Conservation (phyloP, 805 yeast species). For the Kodamaea kakaduensis region DNA sequence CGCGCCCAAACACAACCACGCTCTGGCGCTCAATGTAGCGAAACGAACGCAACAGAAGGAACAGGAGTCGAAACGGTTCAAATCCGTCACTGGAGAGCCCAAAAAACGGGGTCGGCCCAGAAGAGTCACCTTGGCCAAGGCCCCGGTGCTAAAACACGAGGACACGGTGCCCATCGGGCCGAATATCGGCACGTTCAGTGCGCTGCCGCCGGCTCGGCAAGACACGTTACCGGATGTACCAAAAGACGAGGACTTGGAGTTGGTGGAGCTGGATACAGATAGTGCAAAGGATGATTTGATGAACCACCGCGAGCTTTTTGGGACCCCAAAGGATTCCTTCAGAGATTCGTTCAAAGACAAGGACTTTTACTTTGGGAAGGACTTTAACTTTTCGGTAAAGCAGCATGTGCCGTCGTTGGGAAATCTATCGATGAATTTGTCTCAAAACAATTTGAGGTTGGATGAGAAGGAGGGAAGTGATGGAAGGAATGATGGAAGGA, state of each 20-base stretch:
- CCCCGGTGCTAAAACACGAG: conserved; percentile 28
- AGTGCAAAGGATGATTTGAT: conserved; percentile 28
- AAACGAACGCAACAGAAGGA: conserved; percentile 16
- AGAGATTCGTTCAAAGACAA: too few relatives aligned
- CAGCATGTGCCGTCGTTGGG: conserved; percentile 5
- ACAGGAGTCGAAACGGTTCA: conserved; percentile 18
- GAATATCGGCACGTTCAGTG: conserved; percentile 27
- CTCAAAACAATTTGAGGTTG: too few relatives aligned
- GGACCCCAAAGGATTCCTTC: conserved; percentile 35
- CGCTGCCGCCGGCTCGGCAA: conserved; percentile 20
- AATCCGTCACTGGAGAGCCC: conserved; percentile 22
- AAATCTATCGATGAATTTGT: conserved; percentile 1
- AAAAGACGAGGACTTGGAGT: conserved; percentile 35
- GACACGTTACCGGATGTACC: conserved; percentile 41
- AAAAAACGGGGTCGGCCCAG: conserved; percentile 38
- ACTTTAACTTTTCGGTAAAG: too few relatives aligned
- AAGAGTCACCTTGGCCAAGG: conserved; percentile 22
- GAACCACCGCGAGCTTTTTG: conserved; percentile 39
- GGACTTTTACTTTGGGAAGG: too few relatives aligned
- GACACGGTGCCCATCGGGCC: conserved; percentile 37
- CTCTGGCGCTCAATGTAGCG: conserved; percentile 42
- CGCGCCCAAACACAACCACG: conserved; percentile 45
- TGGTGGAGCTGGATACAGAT: conserved; percentile 28
- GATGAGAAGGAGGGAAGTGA: too few relatives aligned
- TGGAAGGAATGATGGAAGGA: too few relatives aligned